Evolutionary conservation across 768 basidiomycete species (phyloP).

Genomic region (Melanogaster broomeanus): DNA sequence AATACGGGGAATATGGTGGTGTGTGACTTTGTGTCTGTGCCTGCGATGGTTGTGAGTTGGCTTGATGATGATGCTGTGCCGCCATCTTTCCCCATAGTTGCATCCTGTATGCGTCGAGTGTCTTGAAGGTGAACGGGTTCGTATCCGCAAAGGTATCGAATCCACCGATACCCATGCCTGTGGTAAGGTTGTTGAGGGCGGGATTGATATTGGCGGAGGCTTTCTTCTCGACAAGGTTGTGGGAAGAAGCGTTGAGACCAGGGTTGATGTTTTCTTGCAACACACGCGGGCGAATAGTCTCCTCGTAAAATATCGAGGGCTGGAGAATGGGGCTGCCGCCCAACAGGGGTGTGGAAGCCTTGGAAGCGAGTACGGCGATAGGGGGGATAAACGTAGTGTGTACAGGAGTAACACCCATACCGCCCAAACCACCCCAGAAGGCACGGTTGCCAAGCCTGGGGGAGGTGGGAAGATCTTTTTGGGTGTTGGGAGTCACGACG

Average conservation of each 20-base stretch:
- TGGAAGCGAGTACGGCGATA: conserved; percentile 38
- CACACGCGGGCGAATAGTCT: conserved; percentile 23
- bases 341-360: conserved; percentile 13
- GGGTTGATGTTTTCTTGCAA: conserved; percentile 30
- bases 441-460: conserved; percentile 49
- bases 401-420: conserved; percentile 78
- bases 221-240: conserved; percentile 32
- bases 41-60: conserved; percentile 22
- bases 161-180: conserved; percentile 35
- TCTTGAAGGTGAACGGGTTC: conserved; percentile 87
- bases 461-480: conserved; percentile 74
- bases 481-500: conserved; percentile 65
- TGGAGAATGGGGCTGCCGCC: conserved; percentile 31
- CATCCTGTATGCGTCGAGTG: conserved; percentile 84
- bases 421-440: conserved; percentile 85
- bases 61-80: conserved; percentile 59
- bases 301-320: conserved; percentile 33
- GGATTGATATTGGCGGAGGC: conserved; percentile 31
- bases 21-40: conserved; percentile 1
- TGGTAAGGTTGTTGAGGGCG: conserved; percentile 29
- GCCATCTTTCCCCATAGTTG: conserved; percentile 94
- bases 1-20: conserved; percentile 27
- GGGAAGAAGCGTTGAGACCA: conserved; percentile 20
- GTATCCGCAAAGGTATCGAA: conserved; percentile 81
- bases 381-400: conserved; percentile 85